Base-by-base conservation (phyloP, 371 early-diverging fungal species). In the Apophysomyces sp. region DNA sequence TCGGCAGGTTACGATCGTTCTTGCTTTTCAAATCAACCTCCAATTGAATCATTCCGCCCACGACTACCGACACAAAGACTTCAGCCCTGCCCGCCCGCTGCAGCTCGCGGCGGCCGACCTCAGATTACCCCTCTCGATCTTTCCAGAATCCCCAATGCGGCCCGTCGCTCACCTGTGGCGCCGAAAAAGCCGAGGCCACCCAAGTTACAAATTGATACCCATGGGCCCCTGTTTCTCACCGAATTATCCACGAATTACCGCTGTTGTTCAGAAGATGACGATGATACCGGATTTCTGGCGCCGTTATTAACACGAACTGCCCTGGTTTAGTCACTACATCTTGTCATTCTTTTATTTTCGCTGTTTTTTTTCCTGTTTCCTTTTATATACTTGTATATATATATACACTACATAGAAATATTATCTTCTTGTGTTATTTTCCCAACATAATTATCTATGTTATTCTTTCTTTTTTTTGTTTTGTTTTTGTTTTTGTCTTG, bases 1-100 rank as follows among this genome's bases (percentile, higher is more conserved):
- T 8, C 61, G n/a, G 21, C 40, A 6, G 61, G 66, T 49, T 71
- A 71, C 52, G 67, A 66, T 44, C 63, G 67, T 21, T 58, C 69
- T 26, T 61, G 44, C 13, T 65, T 63, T 55, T 54, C 29, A 21
- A 36, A 56, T 34, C 37, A 26, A 36, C 32, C 56, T 18, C 26
- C 36, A 12, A 56, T 36, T 21, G 18, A 44, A 44, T 18, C 49
- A 44, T 44, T 44, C 21, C 49, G 49, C 6, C 49, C 49, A 4
- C 49, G 24, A 9, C 21, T 26, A 12, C 30, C 26, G 3, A 12
- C 27, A 58, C 29, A 8, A 34, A 34, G 13, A 44, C n/a, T n/a
- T 11, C 30, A 44, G 34, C 28, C 27, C 13, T 24, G 5, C 36
- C 41, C 28, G 18, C 40, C 55, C 12, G 3, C 30, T 9, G 8